A percentile compares a stretch with the other conserved stretches of the same genome.
These are phyloP conservation scores for Kregervanrija fluxuum DNA, from an alignment of 805 yeast species.

Conservation along the genomic window DNA sequence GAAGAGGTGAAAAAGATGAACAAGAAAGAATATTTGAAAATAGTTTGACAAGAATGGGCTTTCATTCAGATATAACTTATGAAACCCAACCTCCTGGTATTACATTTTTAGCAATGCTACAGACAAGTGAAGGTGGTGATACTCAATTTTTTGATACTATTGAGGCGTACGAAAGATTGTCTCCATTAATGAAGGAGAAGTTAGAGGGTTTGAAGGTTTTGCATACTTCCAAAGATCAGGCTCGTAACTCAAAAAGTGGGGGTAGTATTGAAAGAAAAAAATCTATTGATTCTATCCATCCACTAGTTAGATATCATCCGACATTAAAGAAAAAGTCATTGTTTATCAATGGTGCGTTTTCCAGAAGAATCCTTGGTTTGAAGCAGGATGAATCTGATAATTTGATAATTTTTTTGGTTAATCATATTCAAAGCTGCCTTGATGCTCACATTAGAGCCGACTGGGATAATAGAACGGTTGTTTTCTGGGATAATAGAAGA, in stretches of 20 bases:
- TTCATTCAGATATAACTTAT: slow-evolving; percentile 75
- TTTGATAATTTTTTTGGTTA: slow-evolving; percentile 49
- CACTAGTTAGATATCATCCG: slow-evolving; percentile 66
- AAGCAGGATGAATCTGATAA: slow-evolving; percentile 65
- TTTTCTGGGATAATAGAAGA: slow-evolving; percentile 74
- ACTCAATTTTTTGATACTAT: slow-evolving; percentile 68
- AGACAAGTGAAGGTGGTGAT: slow-evolving; percentile 59
- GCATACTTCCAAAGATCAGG: slow-evolving; percentile 70
- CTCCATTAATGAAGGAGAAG: slow-evolving; percentile 55
- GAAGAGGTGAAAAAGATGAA: slow-evolving; percentile 36
- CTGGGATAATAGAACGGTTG: slow-evolving; percentile 67
- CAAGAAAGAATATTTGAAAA: slow-evolving; percentile 29
- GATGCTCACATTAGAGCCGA: slow-evolving; percentile 63
- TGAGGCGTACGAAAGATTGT: slow-evolving; percentile 66
- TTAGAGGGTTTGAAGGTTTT: slow-evolving; percentile 56
- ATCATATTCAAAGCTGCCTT: slow-evolving; percentile 41
- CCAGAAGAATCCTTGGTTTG: slow-evolving; percentile 61
- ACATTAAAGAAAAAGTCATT: slow-evolving; percentile 56
- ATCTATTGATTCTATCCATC: slow-evolving; percentile 57
- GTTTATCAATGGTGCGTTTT: slow-evolving; percentile 52
- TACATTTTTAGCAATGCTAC: slow-evolving; percentile 60
- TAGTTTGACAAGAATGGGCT: slow-evolving; percentile 34
- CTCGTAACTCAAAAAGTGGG: slow-evolving; percentile 40
- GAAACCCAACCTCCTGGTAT: slow-evolving; percentile 68
- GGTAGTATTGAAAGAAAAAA: slow-evolving; percentile 66